Evolutionary conservation across 345 rosid species (phyloP), one percentile per base, ranked within the genome.

Genomic region (Bruguiera sexangula): DNA sequence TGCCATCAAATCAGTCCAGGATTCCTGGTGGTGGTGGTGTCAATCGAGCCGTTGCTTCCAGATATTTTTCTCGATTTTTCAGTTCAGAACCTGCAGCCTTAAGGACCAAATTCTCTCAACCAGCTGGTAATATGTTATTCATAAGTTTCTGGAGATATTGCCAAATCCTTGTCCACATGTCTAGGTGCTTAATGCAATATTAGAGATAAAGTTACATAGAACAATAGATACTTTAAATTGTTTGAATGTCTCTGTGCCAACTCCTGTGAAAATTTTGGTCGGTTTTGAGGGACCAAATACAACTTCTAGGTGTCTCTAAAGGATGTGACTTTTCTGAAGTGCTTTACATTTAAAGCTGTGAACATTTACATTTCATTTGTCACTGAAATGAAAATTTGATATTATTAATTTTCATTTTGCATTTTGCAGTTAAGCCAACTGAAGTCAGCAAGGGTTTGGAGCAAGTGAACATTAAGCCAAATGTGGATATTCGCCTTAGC

Each of bases 11-110:
- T 72, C 95, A 85, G 76, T 87, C 93, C 59, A 81, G 87, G 75
- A 81, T 86, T 74, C 82, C 87, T 59, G 88, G 85, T 62, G 72
- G 88, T 62, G 72, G 88, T 79, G 82, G 90, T 70, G 74, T 87
- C 78, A 91, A 83, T 74, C 96, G 83, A 60, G 85, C 85, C 71
- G 93, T 91, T 86, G 88, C 97, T 69, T 88, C 99, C 66, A 81
- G 96, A 85, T 88, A 91, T 65, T 88, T 85, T 75, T 86, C 96
- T 53, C 85, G 92, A 15, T 94, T 88, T 79, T 84, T 89, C 62
- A 82, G 82, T 67, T 73, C 96, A 64, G 89, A 88, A 82, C 92
- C 88, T 62, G 80, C 82, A 76, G 72, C 88, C 72, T 89, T 88
- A 59, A 73, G 72, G 73, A 82, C 86, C 73, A 84, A 85, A 68